phyloP scores from a whole-genome alignment of 2,329 filamentous ascomycete species.

The Xylaria sp. region DNA sequence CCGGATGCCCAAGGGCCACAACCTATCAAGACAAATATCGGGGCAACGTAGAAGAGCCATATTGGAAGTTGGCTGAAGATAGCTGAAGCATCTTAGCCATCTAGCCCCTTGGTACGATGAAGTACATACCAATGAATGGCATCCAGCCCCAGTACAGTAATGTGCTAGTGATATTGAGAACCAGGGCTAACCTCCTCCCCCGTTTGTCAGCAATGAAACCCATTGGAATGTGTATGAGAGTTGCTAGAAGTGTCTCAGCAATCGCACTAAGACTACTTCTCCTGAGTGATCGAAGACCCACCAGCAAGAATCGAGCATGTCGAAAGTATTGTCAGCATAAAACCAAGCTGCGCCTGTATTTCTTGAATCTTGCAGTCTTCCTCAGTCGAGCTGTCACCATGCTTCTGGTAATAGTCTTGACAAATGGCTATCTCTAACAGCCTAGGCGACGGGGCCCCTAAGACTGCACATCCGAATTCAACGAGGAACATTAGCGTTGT shows the following conservation, averaged over 20 bases:
- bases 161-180: slow-evolving; percentile 18
- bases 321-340: slow-evolving; percentile 13
- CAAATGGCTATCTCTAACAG: slow-evolving; percentile 20
- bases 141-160: slow-evolving; percentile 23
- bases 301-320: slow-evolving; percentile 20
- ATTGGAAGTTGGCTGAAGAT: slow-evolving; percentile 3
- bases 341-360: slow-evolving; percentile 9
- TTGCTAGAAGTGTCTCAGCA: slow-evolving; percentile 11
- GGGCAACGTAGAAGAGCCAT: slow-evolving; percentile 11
- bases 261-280: neutral
- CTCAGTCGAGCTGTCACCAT: neutral
- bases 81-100: slow-evolving; percentile 7
- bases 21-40: slow-evolving; percentile 14
- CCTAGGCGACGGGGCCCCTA: slow-evolving; percentile 17
- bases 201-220: slow-evolving; percentile 15
- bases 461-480: slow-evolving; percentile 16
- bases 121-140: slow-evolving; percentile 9
- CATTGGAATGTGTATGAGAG: slow-evolving; percentile 24
- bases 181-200: slow-evolving; percentile 6
- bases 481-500: slow-evolving; percentile 20
- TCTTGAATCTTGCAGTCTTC: slow-evolving; percentile 14
- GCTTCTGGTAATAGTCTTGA: slow-evolving; percentile 10
- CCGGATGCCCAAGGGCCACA: slow-evolving; percentile 23
- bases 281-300: neutral
- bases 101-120: neutral